These are phyloP conservation scores for Dactylonectria macrodidyma DNA, from an alignment of 2,329 filamentous ascomycete genomes.

Conservation along the genomic window DNA sequence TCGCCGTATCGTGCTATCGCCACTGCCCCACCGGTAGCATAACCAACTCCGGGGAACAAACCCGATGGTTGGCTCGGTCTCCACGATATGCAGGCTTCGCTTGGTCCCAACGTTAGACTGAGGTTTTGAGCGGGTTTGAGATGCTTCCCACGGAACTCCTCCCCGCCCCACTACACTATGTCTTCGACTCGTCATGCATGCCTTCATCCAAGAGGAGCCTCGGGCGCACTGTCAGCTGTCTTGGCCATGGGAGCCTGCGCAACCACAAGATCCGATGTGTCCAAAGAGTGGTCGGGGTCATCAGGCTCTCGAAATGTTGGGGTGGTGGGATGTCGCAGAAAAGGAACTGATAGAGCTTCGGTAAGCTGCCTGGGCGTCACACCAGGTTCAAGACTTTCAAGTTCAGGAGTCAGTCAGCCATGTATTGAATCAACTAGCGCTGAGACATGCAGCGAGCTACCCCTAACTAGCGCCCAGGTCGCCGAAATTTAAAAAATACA, in stretches of 20 bases:
- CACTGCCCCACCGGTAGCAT: constrained; percentile 20
- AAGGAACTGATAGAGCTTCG: background rate
- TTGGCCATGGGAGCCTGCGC: background rate
- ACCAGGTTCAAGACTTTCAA: background rate
- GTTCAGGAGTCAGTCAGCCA: constrained; percentile 20
- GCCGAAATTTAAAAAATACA: constrained; percentile 23
- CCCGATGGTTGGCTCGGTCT: constrained; percentile 24
- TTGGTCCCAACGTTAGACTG: constrained; percentile 22
- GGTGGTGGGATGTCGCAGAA: background rate
- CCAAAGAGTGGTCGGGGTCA: background rate
- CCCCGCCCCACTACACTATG: constrained; percentile 36
- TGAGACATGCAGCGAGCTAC: constrained; percentile 25
- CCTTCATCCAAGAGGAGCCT: background rate
- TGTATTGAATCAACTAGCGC: constrained; percentile 24
- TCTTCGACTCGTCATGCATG: constrained; percentile 42
- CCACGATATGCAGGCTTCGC: constrained; percentile 11
- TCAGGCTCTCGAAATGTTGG: background rate
- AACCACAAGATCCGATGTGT: background rate
- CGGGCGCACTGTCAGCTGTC: background rate
- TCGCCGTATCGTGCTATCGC: constrained; percentile 34
- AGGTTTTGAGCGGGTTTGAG: constrained; percentile 24
- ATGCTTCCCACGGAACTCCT: constrained; percentile 35
- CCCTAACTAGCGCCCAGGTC: constrained; percentile 11
- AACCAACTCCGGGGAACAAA: constrained; percentile 37
- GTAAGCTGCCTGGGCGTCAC: constrained; percentile 10